Evolutionary conservation across 2,329 filamentous ascomycete species (phyloP), one percentile per base, ranked within the genome.

Genomic region (Alternaria sp.): DNA sequence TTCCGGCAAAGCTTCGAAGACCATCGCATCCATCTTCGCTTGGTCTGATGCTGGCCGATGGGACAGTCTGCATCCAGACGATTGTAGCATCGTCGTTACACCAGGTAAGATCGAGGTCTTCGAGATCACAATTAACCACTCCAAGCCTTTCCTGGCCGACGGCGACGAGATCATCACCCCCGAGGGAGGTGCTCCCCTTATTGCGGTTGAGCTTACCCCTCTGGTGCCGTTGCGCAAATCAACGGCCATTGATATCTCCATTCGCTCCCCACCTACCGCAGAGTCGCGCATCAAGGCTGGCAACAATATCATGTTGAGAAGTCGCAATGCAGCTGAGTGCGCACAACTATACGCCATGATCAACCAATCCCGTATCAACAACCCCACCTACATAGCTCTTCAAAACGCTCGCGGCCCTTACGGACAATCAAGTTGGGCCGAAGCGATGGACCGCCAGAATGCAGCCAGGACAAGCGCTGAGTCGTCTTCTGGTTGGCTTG

Each of bases 181-280:
- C 58, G 66, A 70, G 63, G 63, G 66, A 61, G 69, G 72, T 64
- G 80, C 81, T 55, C 87, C 86, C 31, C 78, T 89, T 31, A 78
- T 89, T 59, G 90, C 90, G 5, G 85, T 97, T 33, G 92, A 97
- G 72, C 86, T 99, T 40, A 98, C 94, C 0, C 95, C 95, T 0
- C 82, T 97, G 36, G 94, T 98, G 7, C 90, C 93, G 66, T 88
- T 98, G 61, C 88, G 94, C 62, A 90, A 94, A 71, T 95, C 93
- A 69, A 99, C 93, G 23, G 91, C 91, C 3, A 86, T 99, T 31
- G 95, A 99, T 75, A 91, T 99, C 53, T 95, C 96, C 65, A 92
- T 99, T 64, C 90, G 93, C 49, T 97, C 94, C 6, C 92, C 92
- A 1, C 90, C 93, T 26, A 90, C 90, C 6, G 75, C 83, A 33